Evolutionary conservation across 768 basidiomycete species (phyloP).

Genomic region (Tulasnella sp.): DNA sequence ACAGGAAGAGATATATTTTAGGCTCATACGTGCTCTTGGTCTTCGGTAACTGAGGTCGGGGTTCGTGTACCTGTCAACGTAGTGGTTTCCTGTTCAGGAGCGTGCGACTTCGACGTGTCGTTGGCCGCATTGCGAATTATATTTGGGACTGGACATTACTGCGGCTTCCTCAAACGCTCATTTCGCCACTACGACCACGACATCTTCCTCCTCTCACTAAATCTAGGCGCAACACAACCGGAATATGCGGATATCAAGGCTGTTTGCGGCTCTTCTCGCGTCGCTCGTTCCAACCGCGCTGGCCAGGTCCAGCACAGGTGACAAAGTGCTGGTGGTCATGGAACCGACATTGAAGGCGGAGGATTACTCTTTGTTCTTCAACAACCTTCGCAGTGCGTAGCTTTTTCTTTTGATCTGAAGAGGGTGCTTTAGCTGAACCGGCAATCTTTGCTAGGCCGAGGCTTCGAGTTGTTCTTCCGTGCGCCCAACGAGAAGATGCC

Average conservation of each 20-base stretch:
- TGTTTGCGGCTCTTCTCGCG: constrained; percentile 2
- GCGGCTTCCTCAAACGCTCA: constrained; percentile 4
- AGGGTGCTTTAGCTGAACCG: background rate
- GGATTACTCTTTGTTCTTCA: constrained; percentile 80
- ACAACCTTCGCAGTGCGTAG: constrained; percentile 60
- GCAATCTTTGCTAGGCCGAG: constrained; percentile 51
- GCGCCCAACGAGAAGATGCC: constrained; percentile 70
- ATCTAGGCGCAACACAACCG: background rate
- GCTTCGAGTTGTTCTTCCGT: constrained; percentile 84
- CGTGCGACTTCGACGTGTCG: constrained; percentile 7
- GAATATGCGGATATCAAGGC: constrained; percentile 5
- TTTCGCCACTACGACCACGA: background rate
- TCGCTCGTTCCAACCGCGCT: constrained; percentile 9
- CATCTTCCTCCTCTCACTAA: background rate
- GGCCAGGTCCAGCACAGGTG: constrained; percentile 74
- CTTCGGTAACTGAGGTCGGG: background rate
- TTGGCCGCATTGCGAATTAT: constrained; percentile 5
- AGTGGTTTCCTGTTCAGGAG: background rate
- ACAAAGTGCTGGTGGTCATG: constrained; percentile 79
- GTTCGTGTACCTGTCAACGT: background rate
- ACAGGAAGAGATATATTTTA: too few relatives aligned
- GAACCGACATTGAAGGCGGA: constrained; percentile 63
- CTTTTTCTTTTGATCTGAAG: background rate
- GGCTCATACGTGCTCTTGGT: too few relatives aligned
- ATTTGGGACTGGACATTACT: background rate